Percentiles rank a stretch among this genome's conserved stretches.
Conservation (phyloP, 2,329 filamentous ascomycete genomes). For the Gaeumannomyces tritici region DNA sequence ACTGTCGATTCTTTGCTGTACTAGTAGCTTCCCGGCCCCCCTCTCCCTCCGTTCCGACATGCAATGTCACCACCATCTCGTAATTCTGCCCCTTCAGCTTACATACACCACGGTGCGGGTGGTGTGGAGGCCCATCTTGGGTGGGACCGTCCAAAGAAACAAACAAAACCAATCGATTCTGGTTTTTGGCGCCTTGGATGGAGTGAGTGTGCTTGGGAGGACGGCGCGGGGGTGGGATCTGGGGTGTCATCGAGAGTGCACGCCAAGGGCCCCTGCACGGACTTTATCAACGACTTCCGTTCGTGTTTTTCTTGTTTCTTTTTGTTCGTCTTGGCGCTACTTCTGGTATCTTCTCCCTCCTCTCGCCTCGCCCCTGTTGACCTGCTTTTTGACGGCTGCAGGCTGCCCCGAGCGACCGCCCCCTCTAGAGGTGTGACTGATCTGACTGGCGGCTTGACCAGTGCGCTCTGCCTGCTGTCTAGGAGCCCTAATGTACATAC, state of each 20-base stretch:
- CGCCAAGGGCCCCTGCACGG: neutral
- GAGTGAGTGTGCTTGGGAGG: too few species aligned
- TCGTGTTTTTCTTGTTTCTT: neutral
- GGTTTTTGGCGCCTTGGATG: neutral
- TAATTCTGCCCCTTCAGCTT: neutral
- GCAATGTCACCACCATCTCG: neutral
- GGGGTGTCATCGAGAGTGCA: neutral
- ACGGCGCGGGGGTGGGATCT: neutral
- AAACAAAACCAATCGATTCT: neutral
- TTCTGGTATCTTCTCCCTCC: neutral
- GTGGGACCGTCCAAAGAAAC: too few species aligned
- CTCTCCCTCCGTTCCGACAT: too few species aligned
- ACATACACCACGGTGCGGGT: neutral
- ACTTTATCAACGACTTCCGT: neutral
- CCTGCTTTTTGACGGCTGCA: neutral
- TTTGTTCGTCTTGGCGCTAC: neutral
- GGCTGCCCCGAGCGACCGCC: too few species aligned
- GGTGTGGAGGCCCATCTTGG: neutral
- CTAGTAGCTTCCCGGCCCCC: too few species aligned
- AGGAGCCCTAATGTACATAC: too few species aligned
- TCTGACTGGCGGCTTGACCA: too few species aligned
- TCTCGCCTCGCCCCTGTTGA: too few species aligned
- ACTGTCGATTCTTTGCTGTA: neutral
- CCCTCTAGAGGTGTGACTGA: neutral
- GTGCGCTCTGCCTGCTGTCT: too few species aligned